These are phyloP conservation scores for Sporothrix brasiliensis DNA, from an alignment of 2,329 filamentous ascomycete species.

Conservation along the genomic window DNA sequence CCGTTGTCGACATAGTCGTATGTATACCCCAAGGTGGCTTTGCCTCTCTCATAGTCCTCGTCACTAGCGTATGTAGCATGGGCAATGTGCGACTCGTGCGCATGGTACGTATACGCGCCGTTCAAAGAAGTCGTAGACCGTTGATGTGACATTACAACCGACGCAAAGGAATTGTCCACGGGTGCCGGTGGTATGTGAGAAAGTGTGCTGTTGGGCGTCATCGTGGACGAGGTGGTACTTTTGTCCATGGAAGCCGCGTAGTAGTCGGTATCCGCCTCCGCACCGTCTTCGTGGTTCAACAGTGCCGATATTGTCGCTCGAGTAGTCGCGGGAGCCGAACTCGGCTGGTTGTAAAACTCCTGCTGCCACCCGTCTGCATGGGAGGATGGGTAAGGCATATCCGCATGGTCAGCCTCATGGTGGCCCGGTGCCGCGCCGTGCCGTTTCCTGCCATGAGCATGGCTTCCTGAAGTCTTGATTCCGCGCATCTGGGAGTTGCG, in stretches of 20 bases:
- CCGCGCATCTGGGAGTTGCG: neutral
- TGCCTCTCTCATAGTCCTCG: constrained; percentile 26
- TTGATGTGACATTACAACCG: constrained; percentile 22
- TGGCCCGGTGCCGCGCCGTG: neutral
- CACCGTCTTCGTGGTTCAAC: constrained; percentile 24
- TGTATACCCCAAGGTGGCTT: constrained; percentile 15
- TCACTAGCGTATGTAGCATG: constrained; percentile 12
- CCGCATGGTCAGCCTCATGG: constrained; percentile 1
- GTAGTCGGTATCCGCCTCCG: neutral
- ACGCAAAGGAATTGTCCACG: constrained; percentile 22
- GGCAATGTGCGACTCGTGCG: neutral
- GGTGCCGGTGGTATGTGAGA: neutral
- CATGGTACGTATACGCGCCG: constrained; percentile 15
- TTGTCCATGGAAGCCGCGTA: neutral
- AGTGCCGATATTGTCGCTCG: constrained; percentile 28
- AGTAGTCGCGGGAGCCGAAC: neutral
- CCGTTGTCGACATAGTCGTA: constrained; percentile 11
- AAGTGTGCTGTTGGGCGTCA: constrained; percentile 13
- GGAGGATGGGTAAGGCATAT: neutral
- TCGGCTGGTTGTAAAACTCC: constrained; percentile 21
- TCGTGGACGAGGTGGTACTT: neutral
- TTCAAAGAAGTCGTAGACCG: neutral
- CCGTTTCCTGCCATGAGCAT: constrained; percentile 4
- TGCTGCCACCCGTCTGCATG: constrained; percentile 20
- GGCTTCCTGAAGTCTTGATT: neutral